Evolutionary conservation across 2,329 filamentous ascomycete genomes (phyloP).

Genomic region (Ophiostoma sp.): DNA sequence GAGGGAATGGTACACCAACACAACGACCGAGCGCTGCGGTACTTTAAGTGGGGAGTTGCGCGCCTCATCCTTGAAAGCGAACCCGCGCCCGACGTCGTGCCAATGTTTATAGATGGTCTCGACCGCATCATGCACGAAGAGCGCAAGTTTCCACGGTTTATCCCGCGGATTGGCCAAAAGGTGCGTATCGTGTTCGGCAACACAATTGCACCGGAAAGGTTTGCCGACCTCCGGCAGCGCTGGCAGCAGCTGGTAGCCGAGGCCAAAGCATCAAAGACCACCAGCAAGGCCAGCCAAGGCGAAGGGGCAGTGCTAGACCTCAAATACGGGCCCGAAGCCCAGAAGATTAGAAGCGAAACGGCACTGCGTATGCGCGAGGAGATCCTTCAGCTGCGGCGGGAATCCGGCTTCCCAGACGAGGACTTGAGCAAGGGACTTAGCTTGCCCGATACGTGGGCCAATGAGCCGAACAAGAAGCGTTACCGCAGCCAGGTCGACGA

Average conservation of each 20-base stretch:
- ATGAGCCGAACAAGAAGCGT: constrained; percentile 43
- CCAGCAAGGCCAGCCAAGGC: neutral
- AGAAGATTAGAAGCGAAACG: constrained; percentile 71
- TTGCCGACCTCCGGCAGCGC: constrained; percentile 67
- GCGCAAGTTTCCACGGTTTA: constrained; percentile 69
- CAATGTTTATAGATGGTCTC: constrained; percentile 90
- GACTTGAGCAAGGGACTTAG: constrained; percentile 60
- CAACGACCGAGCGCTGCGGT: constrained; percentile 70
- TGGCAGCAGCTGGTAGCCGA: constrained; percentile 65
- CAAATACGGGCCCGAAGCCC: constrained; percentile 66
- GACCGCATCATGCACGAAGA: constrained; percentile 84
- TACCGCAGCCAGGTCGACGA: constrained; percentile 52
- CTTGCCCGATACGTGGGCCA: constrained; percentile 73
- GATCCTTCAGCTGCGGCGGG: constrained; percentile 69
- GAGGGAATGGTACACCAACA: constrained; percentile 93
- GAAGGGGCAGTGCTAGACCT: constrained; percentile 39
- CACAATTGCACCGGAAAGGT: constrained; percentile 65
- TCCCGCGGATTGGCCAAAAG: constrained; percentile 67
- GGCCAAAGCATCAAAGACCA: constrained; percentile 29
- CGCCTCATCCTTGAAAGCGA: constrained; percentile 85
- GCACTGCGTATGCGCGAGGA: constrained; percentile 71
- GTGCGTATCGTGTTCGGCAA: constrained; percentile 75
- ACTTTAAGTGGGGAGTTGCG: constrained; percentile 97
- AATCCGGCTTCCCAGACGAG: constrained; percentile 70
- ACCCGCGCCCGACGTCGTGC: constrained; percentile 76